phyloP scores from a whole-genome alignment of 2,329 filamentous ascomycete genomes.

The Xylaria arbuscula region DNA sequence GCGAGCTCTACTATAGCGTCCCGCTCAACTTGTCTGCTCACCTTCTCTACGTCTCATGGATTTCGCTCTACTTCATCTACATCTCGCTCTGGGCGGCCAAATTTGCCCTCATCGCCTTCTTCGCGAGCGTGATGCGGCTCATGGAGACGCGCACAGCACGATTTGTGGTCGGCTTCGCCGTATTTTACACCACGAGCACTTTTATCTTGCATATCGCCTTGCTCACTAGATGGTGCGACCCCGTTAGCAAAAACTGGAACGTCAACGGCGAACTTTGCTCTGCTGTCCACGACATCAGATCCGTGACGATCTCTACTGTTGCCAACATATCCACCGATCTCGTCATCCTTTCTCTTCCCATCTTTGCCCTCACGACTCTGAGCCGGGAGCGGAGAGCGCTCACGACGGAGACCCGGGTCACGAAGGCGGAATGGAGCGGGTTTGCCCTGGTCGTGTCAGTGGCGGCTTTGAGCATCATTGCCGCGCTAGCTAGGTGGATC shows the following conservation, averaged over 20 bases:
- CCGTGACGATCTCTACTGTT: slow-evolving; percentile 42
- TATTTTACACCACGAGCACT: slow-evolving; percentile 33
- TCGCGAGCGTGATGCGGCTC: slow-evolving; percentile 36
- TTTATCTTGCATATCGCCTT: slow-evolving; percentile 40
- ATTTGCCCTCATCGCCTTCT: slow-evolving; percentile 43
- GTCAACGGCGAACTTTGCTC: slow-evolving; percentile 40
- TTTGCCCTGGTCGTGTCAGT: slow-evolving; percentile 42
- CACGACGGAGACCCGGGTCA: slow-evolving; percentile 29
- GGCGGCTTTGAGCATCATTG: slow-evolving; percentile 43
- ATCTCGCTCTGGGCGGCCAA: slow-evolving; percentile 44
- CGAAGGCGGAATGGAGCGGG: slow-evolving; percentile 42
- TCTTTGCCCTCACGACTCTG: slow-evolving; percentile 37
- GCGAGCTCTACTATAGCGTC: slow-evolving; percentile 42
- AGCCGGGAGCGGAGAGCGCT: slow-evolving; percentile 35
- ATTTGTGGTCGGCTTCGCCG: slow-evolving; percentile 33
- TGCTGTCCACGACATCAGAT: slow-evolving; percentile 42
- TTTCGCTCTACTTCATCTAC: slow-evolving; percentile 45
- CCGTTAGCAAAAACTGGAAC: slow-evolving; percentile 41
- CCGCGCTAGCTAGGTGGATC: slow-evolving; percentile 41
- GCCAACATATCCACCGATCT: slow-evolving; percentile 43
- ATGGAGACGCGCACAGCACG: slow-evolving; percentile 34
- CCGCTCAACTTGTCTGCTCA: slow-evolving; percentile 36
- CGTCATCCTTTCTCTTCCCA: slow-evolving; percentile 39
- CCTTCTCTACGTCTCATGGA: slow-evolving; percentile 44
- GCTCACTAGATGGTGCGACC: slow-evolving; percentile 40